These are phyloP conservation scores for Pythium coloratum DNA, from an alignment of 352 stramenopile genomes.

Conservation along the genomic window DNA sequence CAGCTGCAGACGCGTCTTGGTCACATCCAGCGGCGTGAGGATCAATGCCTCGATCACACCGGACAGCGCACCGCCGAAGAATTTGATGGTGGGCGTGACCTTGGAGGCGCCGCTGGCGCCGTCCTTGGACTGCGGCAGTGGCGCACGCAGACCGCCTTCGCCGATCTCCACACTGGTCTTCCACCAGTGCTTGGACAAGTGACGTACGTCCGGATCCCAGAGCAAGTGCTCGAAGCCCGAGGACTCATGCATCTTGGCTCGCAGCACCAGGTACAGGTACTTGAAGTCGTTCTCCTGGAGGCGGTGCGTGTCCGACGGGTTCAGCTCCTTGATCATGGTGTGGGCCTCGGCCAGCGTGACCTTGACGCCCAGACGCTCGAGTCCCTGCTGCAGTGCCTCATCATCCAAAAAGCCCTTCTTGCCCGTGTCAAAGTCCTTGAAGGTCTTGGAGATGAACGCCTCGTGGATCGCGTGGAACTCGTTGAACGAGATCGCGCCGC, in stretches of 20 bases:
- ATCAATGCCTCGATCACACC: constrained; percentile 85
- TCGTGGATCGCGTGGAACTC: constrained; percentile 81
- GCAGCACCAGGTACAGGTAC: constrained; percentile 75
- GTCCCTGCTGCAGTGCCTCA: constrained; percentile 56
- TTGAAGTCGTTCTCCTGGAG: constrained; percentile 84
- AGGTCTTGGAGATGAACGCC: constrained; percentile 73
- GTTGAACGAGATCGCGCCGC: constrained; percentile 64
- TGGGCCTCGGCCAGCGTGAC: constrained; percentile 77
- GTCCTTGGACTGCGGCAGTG: constrained; percentile 49
- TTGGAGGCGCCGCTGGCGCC: constrained; percentile 40
- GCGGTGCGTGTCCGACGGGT: constrained; percentile 60
- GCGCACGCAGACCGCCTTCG: constrained; percentile 66
- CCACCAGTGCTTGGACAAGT: constrained; percentile 87
- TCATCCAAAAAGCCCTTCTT: constrained; percentile 76
- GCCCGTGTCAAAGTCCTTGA: constrained; percentile 62
- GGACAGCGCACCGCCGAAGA: constrained; percentile 81
- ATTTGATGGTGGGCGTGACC: constrained; percentile 72
- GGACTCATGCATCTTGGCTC: constrained; percentile 72
- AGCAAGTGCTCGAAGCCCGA: constrained; percentile 74
- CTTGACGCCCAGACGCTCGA: constrained; percentile 62
- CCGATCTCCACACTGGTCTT: constrained; percentile 82
- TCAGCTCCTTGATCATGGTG: constrained; percentile 74
- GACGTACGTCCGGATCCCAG: constrained; percentile 81
- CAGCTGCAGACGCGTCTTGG: constrained; percentile 89
- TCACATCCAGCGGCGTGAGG: constrained; percentile 85